phyloP scores from a whole-genome alignment of 495 filamentous ascomycete species.

The Rostrohypoxylon terebratum region DNA sequence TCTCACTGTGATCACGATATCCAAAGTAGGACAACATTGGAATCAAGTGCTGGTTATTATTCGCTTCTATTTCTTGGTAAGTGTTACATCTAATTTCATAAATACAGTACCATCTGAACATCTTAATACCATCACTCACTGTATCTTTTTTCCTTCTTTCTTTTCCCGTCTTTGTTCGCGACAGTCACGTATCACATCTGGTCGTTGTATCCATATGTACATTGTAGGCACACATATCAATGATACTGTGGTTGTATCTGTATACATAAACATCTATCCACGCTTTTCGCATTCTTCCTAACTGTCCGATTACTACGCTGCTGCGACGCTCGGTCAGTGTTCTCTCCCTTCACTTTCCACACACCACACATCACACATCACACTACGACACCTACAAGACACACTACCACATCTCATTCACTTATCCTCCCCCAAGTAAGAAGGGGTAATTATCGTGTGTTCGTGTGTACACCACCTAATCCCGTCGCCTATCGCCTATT shows the following conservation, averaged over 20 bases:
- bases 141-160: background rate
- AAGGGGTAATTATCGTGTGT: constrained; percentile 4
- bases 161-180: background rate
- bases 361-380: background rate
- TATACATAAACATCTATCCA: constrained; percentile 2
- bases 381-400: background rate
- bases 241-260: background rate
- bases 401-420: background rate
- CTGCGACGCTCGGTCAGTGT: constrained; percentile 14
- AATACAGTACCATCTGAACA: background rate
- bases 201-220: background rate
- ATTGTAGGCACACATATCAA: background rate
- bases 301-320: constrained; percentile 32
- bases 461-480: background rate
- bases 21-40: background rate
- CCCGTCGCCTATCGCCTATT: background rate
- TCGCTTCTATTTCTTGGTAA: constrained; percentile 5
- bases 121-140: constrained; percentile 1
- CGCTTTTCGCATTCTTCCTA: constrained; percentile 13
- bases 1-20: background rate
- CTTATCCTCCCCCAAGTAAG: constrained; percentile 14
- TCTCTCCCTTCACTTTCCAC: background rate
- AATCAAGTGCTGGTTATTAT: background rate
- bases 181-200: background rate
- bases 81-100: constrained; percentile 15